Evolutionary conservation across 768 basidiomycete species (phyloP), one percentile per base, ranked within the genome.

Genomic region (Pholiota conissans): DNA sequence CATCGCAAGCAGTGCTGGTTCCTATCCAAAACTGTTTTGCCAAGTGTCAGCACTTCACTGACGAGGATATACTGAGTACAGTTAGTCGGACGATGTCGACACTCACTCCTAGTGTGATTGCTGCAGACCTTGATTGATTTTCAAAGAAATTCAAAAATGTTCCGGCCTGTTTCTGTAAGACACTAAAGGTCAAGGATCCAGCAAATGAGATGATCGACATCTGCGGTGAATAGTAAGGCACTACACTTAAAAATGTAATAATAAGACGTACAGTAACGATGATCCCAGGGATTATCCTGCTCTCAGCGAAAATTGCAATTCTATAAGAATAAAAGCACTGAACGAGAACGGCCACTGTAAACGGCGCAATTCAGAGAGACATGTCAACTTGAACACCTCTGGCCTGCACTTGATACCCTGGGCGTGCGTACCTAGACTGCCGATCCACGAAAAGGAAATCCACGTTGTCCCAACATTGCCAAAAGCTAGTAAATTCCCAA

Each of bases 241-340:
- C n/a, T 14, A 6, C 20, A 27, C 11, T 22, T 32, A 11, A 11
- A 5, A 5, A 22, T 18, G 27, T 11, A 30, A 39, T 30, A 52
- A 27, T 24, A 34, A 5, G 26, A 27, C 51, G n/a, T n/a, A n/a
- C n/a, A n/a, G n/a, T n/a, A n/a, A n/a, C n/a, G n/a, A n/a, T n/a
- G n/a, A n/a, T n/a, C n/a, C n/a, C 40, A 24, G 27, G 26, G 4
- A 42, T 18, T 24, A 27, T 27, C 37, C 14, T 42, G 35, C 40
- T 22, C 40, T 30, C 20, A 7, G 52, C 40, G 35, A 53, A 11
- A 5, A 40, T 13, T 3, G 32, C 22, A 40, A 53, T 53, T 39
- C 52, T 37, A 27, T 53, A 53, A 8, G 52, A 30, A 42, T 53
- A 53, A 42, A 53, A 53, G 5, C n/a, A 40, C 34, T 53, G 52